Percentiles rank a stretch among this genome's conserved stretches.
These are phyloP conservation scores for Emiliania huxleyi DNA, from an alignment of 78 protist species.

Conservation along the genomic window DNA sequence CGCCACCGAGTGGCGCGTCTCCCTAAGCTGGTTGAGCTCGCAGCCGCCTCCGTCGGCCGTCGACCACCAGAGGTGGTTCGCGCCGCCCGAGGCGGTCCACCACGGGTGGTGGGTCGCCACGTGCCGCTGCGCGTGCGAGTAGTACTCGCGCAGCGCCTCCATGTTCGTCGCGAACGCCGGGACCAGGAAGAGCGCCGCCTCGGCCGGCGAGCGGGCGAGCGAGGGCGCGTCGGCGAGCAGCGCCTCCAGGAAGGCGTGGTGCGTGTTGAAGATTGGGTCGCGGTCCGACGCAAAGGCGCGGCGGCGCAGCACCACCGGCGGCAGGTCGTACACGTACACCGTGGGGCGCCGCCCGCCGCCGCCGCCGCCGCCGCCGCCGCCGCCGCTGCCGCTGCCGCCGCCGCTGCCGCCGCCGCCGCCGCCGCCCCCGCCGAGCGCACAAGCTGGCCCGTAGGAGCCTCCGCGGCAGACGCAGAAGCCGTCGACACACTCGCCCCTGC, in stretches of 20 bases:
- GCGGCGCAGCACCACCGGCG: background rate
- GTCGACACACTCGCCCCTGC: background rate
- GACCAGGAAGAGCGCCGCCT: background rate
- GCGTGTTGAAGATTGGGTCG: slow-evolving; percentile 7
- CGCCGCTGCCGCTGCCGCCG: background rate
- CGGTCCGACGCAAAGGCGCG: background rate
- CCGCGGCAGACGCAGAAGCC: background rate
- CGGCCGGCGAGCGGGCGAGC: background rate
- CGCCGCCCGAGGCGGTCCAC: background rate
- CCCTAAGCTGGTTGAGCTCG: background rate
- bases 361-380: background rate
- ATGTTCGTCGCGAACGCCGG: background rate
- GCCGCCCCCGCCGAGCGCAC: background rate
- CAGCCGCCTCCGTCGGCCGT: slow-evolving; percentile 1
- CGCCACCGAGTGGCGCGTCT: background rate
- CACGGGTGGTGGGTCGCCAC: background rate
- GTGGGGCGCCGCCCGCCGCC: background rate
- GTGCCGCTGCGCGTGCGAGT: background rate
- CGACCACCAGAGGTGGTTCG: background rate
- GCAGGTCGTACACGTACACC: background rate
- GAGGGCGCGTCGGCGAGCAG: background rate
- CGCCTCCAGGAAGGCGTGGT: background rate
- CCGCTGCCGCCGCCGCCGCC: background rate
- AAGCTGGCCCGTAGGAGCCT: background rate
- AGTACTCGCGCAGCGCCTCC: background rate